phyloP scores from a whole-genome alignment of 345 rosid species.

The Punica granatum region DNA sequence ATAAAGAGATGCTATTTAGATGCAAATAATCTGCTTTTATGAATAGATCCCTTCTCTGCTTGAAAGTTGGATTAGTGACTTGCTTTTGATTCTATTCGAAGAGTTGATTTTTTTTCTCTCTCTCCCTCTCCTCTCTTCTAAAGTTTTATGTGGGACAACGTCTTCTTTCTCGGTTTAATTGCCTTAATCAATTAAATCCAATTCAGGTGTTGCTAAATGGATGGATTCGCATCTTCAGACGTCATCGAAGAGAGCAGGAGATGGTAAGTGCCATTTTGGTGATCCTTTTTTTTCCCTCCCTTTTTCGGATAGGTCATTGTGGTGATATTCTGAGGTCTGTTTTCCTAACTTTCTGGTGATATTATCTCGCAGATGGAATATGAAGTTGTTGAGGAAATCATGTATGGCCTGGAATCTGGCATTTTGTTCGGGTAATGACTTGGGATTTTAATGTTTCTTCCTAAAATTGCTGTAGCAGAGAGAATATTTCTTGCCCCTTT shows the following conservation, averaged over 20 bases:
- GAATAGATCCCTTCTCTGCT: not conserved
- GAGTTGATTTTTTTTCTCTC: not conserved
- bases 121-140: not conserved
- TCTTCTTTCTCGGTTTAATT: not conserved
- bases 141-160: not conserved
- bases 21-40: not conserved
- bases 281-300: too few species aligned
- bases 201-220: constrained; percentile 71
- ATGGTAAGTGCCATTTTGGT: constrained; percentile 52
- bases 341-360: constrained; percentile 5
- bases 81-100: not conserved
- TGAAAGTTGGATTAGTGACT: not conserved
- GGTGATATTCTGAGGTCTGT: not conserved
- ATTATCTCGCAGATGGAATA: constrained; percentile 54
- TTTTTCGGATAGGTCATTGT: not conserved
- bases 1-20: not conserved
- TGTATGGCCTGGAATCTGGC: constrained; percentile 95
- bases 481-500: constrained; percentile 5
- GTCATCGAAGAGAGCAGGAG: constrained; percentile 79
- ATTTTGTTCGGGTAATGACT: constrained; percentile 72
- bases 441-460: not conserved
- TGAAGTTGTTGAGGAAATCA: constrained; percentile 98
- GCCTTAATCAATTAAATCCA: not conserved
- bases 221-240: constrained; percentile 83
- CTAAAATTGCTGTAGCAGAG: not conserved